Percentiles rank a stretch among this genome's conserved stretches.
Evolutionary conservation across 1,139 yeast genomes (phyloP).

Genomic region (Saccharomyces hybrid): DNA sequence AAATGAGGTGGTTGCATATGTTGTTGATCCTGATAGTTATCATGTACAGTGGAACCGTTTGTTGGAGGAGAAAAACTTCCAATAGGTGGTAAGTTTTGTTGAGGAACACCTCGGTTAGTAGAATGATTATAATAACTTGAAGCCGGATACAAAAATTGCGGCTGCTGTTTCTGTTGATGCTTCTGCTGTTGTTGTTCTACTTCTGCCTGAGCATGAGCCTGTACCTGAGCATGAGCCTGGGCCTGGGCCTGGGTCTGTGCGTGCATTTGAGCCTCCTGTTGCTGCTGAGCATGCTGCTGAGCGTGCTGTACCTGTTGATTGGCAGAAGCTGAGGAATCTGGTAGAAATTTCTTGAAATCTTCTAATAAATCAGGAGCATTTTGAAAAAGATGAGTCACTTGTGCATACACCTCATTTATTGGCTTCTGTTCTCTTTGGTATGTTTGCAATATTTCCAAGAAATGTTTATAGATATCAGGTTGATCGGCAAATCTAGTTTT

Average conservation of each 20-base stretch:
- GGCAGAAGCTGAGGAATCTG: conserved; percentile 60
- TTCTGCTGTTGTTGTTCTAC: conserved; percentile 8
- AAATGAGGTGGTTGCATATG: conserved; percentile 6
- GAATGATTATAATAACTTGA: background rate
- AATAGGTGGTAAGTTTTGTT: conserved; percentile 77
- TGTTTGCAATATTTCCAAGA: conserved; percentile 89
- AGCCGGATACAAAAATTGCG: background rate
- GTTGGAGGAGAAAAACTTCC: conserved; percentile 89
- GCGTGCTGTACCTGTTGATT: conserved; percentile 13
- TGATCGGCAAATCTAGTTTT: conserved; percentile 89
- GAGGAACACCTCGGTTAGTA: conserved; percentile 4
- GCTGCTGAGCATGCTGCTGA: conserved; percentile 1
- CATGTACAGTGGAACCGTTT: conserved; percentile 15
- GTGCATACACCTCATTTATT: conserved; percentile 88
- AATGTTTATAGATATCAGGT: conserved; percentile 92
- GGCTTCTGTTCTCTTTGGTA: conserved; percentile 95
- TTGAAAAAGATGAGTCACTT: conserved; percentile 80
- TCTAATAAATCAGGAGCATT: conserved; percentile 92
- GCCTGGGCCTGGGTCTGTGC: conserved; percentile 4
- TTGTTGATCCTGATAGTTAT: conserved; percentile 12
- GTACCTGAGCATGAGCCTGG: conserved; percentile 5
- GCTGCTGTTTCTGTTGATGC: conserved; percentile 8
- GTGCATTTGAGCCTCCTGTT: conserved; percentile 1
- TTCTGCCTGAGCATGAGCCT: conserved; percentile 13
- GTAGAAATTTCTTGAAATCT: conserved; percentile 91